Conservation (phyloP, 805 yeast genomes). For the Sugiyamaella smithiae region DNA sequence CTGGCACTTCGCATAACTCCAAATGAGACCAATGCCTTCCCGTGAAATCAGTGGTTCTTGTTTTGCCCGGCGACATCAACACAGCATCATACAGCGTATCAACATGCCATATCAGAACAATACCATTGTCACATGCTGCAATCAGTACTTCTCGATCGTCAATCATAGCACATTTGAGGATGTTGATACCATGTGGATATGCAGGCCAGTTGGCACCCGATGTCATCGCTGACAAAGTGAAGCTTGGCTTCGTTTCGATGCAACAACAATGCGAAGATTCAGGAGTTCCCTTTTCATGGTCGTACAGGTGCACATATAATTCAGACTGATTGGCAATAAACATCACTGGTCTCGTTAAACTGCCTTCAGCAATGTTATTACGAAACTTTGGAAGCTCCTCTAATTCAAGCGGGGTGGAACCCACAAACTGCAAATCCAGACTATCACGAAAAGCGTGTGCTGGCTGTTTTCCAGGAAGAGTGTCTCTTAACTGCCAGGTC, state of each 20-base stretch:
- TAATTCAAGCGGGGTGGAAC: conserved; percentile 4
- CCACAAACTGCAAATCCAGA: conserved; percentile 8
- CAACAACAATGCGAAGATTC: conserved; percentile 22
- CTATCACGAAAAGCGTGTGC: conserved; percentile 8
- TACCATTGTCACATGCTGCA: conserved; percentile 56
- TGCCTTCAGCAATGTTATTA: conserved; percentile 12
- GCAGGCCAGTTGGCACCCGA: conserved; percentile 49
- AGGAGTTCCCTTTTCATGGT: conserved; percentile 19
- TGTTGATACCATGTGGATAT: conserved; percentile 57
- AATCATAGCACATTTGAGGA: conserved; percentile 40
- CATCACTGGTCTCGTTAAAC: conserved; percentile 10
- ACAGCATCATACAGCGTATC: conserved; percentile 34
- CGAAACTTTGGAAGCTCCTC: conserved; percentile 12
- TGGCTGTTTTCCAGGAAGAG: conserved; percentile 12
- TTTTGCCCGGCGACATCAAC: conserved; percentile 34
- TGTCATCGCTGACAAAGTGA: conserved; percentile 42
- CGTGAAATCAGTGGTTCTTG: conserved; percentile 28
- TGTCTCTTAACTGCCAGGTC: not conserved
- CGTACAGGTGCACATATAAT: conserved; percentile 7
- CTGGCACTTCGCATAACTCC: conserved; percentile 23
- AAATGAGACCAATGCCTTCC: not conserved
- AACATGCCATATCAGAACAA: conserved; percentile 37
- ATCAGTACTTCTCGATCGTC: conserved; percentile 43
- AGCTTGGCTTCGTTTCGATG: conserved; percentile 43
- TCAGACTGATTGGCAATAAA: conserved; percentile 10